Conservation (phyloP, 768 basidiomycete genomes). For the Boletus huronensis region DNA sequence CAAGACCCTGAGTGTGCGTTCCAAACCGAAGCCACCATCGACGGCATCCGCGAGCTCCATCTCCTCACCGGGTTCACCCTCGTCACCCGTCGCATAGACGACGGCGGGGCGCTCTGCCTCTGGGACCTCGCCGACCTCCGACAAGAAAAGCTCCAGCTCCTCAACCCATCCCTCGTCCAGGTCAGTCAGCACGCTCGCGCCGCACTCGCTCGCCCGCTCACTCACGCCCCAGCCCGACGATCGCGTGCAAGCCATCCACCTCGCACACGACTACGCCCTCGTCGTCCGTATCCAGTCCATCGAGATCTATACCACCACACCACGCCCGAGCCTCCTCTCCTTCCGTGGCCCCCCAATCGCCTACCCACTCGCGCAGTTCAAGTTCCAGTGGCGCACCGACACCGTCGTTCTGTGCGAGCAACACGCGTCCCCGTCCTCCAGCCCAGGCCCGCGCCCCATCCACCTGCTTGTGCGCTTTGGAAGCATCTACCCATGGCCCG, state of each 20-base stretch:
- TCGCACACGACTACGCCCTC: conserved; percentile 44
- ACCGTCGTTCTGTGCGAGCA: conserved; percentile 41
- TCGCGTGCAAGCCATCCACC: conserved; percentile 39
- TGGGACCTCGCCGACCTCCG: conserved; percentile 35
- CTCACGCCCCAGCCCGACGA: conserved; percentile 31
- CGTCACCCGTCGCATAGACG: conserved; percentile 34
- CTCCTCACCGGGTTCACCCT: conserved; percentile 37
- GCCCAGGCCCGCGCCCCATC: conserved; percentile 30
- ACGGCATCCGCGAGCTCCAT: conserved; percentile 34
- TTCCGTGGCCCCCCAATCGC: conserved; percentile 24
- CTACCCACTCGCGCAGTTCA: conserved; percentile 44
- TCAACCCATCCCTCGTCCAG: conserved; percentile 33
- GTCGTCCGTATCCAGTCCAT: conserved; percentile 41
- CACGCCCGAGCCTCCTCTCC: conserved; percentile 19
- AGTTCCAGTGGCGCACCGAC: conserved; percentile 59
- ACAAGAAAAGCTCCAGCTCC: conserved; percentile 33
- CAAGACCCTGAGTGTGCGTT: conserved; percentile 38
- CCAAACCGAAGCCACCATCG: conserved; percentile 29
- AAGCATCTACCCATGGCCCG: conserved; percentile 62
- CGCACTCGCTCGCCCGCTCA: not conserved
- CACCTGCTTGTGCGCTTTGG: conserved; percentile 58
- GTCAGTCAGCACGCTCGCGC: conserved; percentile 12
- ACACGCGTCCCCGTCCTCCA: not conserved
- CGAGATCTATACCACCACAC: conserved; percentile 41
- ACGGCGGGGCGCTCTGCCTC: conserved; percentile 31